Percentiles rank a stretch among this genome's conserved stretches.
Conservation (phyloP, 345 rosid genomes). For the Lepidium didymum region DNA sequence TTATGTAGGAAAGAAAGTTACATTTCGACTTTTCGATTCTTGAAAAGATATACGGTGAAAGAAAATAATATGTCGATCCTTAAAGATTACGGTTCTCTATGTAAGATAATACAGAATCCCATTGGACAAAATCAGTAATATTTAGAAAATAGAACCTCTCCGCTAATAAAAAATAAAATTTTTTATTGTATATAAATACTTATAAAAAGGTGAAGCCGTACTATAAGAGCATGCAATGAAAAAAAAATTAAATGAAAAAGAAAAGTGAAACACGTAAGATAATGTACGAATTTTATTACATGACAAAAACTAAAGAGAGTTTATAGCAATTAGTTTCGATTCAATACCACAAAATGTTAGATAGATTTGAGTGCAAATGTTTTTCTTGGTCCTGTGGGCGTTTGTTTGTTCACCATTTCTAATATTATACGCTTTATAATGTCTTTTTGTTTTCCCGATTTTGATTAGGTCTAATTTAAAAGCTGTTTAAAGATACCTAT, state of each 20-base stretch:
- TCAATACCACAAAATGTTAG: constrained; percentile 16
- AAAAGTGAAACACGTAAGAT: constrained; percentile 10
- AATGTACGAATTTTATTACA: constrained; percentile 6
- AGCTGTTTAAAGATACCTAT: not conserved
- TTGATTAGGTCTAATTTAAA: not conserved
- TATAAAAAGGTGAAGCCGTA: constrained; percentile 1
- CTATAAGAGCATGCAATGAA: constrained; percentile 4
- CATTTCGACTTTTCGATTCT: no score
- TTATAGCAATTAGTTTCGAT: constrained; percentile 13
- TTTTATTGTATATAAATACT: not conserved
- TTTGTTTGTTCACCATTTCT: no score
- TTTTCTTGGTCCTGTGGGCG: constrained; percentile 15
- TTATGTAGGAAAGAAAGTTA: no score
- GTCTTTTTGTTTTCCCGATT: not conserved
- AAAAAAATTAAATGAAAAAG: not conserved
- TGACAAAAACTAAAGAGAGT: constrained; percentile 13
- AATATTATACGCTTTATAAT: not conserved
- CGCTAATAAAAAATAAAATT: no score
- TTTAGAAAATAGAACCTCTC: no score
- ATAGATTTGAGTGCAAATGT: constrained; percentile 6
- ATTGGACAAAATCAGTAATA: no score
- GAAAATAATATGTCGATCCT: no score
- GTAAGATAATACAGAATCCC: no score
- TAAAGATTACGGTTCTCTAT: no score
- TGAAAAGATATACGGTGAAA: no score